Base-by-base conservation (phyloP, 2,329 filamentous ascomycete species). In the Botrytis galanthina region DNA sequence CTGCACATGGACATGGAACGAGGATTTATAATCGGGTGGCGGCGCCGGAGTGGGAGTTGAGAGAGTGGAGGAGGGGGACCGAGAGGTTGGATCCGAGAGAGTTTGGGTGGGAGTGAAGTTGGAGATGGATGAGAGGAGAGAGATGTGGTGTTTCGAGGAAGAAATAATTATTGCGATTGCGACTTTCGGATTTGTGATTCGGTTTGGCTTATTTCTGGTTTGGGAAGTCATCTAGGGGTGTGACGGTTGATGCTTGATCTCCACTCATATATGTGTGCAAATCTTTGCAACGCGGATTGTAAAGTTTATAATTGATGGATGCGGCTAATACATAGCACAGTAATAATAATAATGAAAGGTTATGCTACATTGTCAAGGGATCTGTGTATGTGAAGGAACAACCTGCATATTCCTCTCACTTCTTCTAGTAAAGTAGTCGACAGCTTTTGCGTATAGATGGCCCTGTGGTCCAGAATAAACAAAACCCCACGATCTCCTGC, bases 51-150 rank as follows among this genome's bases (percentile, higher is more conserved):
- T 6, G 26, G 26, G 7, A 8, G 18, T 29, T 68, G 5, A 42
- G 37, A 18, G 35, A 26, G 37, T 68, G 66, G 66, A 68, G 66
- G 35, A 14, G 18, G 9, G 66, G 66, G n/a, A 68, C 66, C 0
- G 66, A 57, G 48, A 42, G 48, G 16, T 68, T 68, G 48, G 35
- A 68, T 68, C 48, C 66, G 48, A 68, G 35, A 37, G 64, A 26
- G 16, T 57, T 42, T 68, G 18, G 35, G 18, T 57, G 48, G n/a
- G 35, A 57, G 35, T 66, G 62, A 66, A 26, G 0, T 14, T 4
- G 12, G 4, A 4, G 46, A 5, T 67, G 32, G 7, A 2, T 1
- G 3, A 22, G 26, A n/a, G 63, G 32, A 2, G 12, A n/a, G 3
- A 12, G 14, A 35, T 20, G 3, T 22, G 37, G n/a, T 8, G 2